Percentiles rank a stretch among this genome's conserved stretches.
Conservation (phyloP, 2,329 filamentous ascomycete genomes). For the Niveomyces coronatus region DNA sequence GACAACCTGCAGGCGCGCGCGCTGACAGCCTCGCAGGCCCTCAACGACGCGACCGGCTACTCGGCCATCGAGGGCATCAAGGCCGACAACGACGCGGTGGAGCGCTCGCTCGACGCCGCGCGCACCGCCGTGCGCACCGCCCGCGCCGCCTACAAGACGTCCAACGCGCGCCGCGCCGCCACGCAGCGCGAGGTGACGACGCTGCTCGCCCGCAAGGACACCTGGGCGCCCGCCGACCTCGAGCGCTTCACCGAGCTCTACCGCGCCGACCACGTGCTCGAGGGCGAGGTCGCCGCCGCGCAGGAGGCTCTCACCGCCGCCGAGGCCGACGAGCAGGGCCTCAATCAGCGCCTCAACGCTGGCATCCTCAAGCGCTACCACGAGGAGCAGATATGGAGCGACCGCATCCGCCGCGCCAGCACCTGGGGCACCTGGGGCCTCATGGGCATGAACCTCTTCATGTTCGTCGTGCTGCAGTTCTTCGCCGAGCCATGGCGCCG, state of each 20-base stretch:
- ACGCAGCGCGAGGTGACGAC: slow-evolving; percentile 95
- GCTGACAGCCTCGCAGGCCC: slow-evolving; percentile 72
- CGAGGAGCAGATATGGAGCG: slow-evolving; percentile 98
- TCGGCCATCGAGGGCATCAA: slow-evolving; percentile 83
- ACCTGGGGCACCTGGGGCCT: slow-evolving; percentile 98
- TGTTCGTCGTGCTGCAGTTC: slow-evolving; percentile 79
- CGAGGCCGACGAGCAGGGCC: slow-evolving; percentile 71
- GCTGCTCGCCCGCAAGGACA: slow-evolving; percentile 85
- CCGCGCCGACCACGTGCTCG: slow-evolving; percentile 84
- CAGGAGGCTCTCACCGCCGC: slow-evolving; percentile 62
- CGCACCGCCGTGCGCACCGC: slow-evolving; percentile 59
- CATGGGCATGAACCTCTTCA: slow-evolving; percentile 90
- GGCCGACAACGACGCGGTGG: slow-evolving; percentile 60
- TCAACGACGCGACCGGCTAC: slow-evolving; percentile 94
- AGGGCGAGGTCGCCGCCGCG: slow-evolving; percentile 66
- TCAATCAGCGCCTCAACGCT: slow-evolving; percentile 64
- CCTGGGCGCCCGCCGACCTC: slow-evolving; percentile 76
- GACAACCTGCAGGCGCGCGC: slow-evolving; percentile 80
- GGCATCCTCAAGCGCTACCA: slow-evolving; percentile 88
- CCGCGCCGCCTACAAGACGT: slow-evolving; percentile 69
- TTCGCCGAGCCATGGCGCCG: slow-evolving; percentile 90
- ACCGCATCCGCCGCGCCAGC: slow-evolving; percentile 89
- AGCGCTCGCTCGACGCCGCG: slow-evolving; percentile 45
- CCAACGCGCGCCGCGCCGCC: slow-evolving; percentile 70
- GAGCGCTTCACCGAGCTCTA: slow-evolving; percentile 93